phyloP scores from a whole-genome alignment of 192 early-diverging fungal genomes.

The Helicostylum pulchrum region DNA sequence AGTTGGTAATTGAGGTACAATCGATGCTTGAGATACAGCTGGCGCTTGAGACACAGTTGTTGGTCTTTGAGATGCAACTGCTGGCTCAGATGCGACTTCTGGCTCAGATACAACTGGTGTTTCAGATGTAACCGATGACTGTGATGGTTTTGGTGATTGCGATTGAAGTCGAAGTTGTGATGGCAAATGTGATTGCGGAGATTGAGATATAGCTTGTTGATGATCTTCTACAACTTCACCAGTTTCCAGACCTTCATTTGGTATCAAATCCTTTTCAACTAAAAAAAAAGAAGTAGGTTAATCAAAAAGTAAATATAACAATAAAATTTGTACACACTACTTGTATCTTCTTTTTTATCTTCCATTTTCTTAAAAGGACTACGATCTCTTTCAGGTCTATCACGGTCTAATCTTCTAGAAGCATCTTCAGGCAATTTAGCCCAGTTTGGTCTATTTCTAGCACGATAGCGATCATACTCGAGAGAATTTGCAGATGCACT shows the following conservation, averaged over 20 bases:
- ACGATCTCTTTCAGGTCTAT: conserved; percentile 10
- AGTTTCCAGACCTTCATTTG: not conserved
- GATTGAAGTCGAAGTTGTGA: not conserved
- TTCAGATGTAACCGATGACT: too few relatives aligned
- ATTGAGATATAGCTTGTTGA: not conserved
- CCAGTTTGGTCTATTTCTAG: conserved; percentile 9
- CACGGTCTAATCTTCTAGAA: conserved; percentile 9
- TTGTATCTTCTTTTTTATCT: not conserved
- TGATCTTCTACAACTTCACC: not conserved
- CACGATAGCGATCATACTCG: conserved; percentile 33
- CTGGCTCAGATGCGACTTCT: too few relatives aligned
- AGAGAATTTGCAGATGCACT: not conserved
- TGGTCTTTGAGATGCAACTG: too few relatives aligned
- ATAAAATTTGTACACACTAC: not conserved
- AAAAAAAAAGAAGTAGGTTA: too few relatives aligned
- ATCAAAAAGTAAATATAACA: too few relatives aligned
- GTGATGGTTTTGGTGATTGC: not conserved
- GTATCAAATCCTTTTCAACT: not conserved
- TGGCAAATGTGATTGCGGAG: not conserved
- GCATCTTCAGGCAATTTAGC: conserved; percentile 3
- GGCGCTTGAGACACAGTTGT: too few relatives aligned
- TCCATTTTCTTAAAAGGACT: not conserved
- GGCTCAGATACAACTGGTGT: too few relatives aligned
- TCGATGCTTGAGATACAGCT: too few relatives aligned
- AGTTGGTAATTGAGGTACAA: too few relatives aligned